Evolutionary conservation across 768 basidiomycete species (phyloP).

Genomic region (Boletus sp.): DNA sequence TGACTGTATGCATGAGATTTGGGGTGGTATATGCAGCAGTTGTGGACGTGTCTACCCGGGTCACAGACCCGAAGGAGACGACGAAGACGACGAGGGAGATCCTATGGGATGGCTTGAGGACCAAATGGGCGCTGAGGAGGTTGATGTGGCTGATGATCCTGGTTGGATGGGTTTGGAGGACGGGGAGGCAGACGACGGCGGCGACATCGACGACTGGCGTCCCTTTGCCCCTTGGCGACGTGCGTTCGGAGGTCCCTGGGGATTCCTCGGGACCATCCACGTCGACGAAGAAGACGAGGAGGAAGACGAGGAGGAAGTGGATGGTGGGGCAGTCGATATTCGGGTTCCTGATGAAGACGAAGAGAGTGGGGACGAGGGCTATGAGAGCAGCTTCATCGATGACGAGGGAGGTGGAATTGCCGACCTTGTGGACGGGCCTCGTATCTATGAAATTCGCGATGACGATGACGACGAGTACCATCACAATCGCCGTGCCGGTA

Average conservation of each 20-base stretch:
- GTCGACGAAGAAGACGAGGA: constrained; percentile 27
- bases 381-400: constrained; percentile 58
- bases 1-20: constrained; percentile 77
- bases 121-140: constrained; percentile 35
- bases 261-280: constrained; percentile 15
- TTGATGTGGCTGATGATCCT: constrained; percentile 29
- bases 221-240: constrained; percentile 18
- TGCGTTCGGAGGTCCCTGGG: constrained; percentile 18
- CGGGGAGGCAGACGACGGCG: constrained; percentile 34
- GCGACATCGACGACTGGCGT: constrained; percentile 22
- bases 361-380: constrained; percentile 36
- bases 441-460: constrained; percentile 25
- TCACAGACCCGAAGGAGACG: constrained; percentile 35
- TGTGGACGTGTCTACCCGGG: constrained; percentile 62
- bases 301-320: constrained; percentile 8
- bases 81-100: constrained; percentile 28
- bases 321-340: neutral
- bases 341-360: constrained; percentile 15
- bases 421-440: constrained; percentile 5
- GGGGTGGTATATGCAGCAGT: constrained; percentile 58
- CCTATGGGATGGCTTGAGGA: constrained; percentile 36
- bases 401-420: constrained; percentile 30
- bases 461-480: constrained; percentile 9
- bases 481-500: neutral
- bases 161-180: constrained; percentile 32